These are phyloP conservation scores for Curvularia eragrostidis DNA, from an alignment of 2,329 filamentous ascomycete species.

Conservation along the genomic window DNA sequence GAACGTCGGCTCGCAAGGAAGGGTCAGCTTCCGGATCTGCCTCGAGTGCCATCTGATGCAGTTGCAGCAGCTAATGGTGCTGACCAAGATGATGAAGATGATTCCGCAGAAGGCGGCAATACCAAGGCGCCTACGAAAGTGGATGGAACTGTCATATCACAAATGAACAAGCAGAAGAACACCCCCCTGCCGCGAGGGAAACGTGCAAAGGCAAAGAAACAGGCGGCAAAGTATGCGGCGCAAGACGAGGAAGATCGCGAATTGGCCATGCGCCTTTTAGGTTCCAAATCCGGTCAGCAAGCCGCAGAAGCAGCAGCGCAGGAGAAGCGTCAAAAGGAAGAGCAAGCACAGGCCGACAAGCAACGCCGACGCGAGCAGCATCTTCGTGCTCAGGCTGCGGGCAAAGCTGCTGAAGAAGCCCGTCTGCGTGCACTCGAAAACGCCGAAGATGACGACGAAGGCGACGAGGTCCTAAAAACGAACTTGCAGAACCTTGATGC, in stretches of 20 bases:
- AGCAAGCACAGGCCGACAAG: constrained; percentile 72
- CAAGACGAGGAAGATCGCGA: constrained; percentile 94
- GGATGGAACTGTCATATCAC: constrained; percentile 38
- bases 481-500: constrained; percentile 62
- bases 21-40: constrained; percentile 34
- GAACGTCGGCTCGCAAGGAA: constrained; percentile 50
- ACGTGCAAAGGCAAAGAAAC: constrained; percentile 82
- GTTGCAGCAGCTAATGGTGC: constrained; percentile 16
- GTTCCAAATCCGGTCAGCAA: constrained; percentile 72
- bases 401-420: constrained; percentile 76
- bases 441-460: constrained; percentile 61
- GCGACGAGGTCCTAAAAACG: constrained; percentile 59
- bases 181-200: constrained; percentile 68
- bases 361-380: constrained; percentile 82
- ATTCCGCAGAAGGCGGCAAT: constrained; percentile 27
- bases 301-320: constrained; percentile 67
- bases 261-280: constrained; percentile 85
- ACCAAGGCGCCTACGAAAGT: constrained; percentile 23
- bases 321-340: constrained; percentile 72
- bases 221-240: constrained; percentile 85
- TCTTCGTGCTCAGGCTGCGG: constrained; percentile 75
- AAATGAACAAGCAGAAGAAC: constrained; percentile 39
- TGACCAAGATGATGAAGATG: constrained; percentile 49
- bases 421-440: constrained; percentile 56
- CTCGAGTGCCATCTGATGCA: constrained; percentile 22